A percentile compares a stretch with the other conserved stretches of the same genome.
phyloP scores from a whole-genome alignment of 306 rosid species.

The Rosa chinensis region DNA sequence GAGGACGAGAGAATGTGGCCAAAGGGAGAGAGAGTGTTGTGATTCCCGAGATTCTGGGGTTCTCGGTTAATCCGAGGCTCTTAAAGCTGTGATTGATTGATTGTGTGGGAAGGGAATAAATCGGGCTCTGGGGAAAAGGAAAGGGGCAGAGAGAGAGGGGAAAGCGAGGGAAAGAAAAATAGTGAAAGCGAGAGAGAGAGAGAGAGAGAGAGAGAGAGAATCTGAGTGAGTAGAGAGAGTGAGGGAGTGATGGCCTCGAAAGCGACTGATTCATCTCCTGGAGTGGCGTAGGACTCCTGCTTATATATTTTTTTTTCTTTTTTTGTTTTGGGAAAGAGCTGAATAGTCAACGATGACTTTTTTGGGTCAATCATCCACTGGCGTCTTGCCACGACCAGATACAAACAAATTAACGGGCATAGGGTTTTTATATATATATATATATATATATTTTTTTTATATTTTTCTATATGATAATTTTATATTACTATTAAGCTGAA shows the following conservation, averaged over 20 bases:
- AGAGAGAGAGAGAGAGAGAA: neutral
- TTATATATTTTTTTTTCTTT: neutral
- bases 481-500: no score
- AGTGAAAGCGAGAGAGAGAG: neutral
- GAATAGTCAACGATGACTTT: no score
- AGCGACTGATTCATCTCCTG: conserved; percentile 22
- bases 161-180: conserved; percentile 1
- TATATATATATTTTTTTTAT: no score
- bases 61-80: conserved; percentile 26
- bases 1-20: conserved; percentile 20
- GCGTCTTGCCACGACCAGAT: no score
- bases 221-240: neutral
- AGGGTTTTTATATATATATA: no score
- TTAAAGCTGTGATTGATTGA: no score
- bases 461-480: no score
- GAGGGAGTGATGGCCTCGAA: conserved; percentile 12
- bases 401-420: no score
- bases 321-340: neutral
- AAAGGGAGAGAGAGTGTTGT: neutral
- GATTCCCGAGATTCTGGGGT: conserved; percentile 19
- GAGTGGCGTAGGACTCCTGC: neutral
- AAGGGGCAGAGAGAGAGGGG: neutral
- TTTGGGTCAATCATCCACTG: no score
- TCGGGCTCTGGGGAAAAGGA: neutral
- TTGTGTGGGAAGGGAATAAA: neutral